A percentile compares a stretch with the other conserved stretches of the same genome.
These are phyloP conservation scores for Nannizziopsis arthrosporioides DNA, from an alignment of 2,329 filamentous ascomycete genomes.

Conservation along the genomic window DNA sequence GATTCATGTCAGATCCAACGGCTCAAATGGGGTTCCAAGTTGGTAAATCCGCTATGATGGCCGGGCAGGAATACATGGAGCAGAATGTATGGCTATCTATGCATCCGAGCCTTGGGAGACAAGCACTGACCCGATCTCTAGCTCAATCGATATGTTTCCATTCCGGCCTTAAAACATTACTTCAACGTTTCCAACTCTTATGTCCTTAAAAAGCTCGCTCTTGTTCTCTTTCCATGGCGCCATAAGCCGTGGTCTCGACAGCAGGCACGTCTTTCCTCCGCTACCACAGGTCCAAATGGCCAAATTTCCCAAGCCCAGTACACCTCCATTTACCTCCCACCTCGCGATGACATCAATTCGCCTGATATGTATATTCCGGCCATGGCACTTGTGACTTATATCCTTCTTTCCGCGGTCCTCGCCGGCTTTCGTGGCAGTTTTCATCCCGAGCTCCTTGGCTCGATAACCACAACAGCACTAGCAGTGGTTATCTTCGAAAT, in stretches of 20 bases:
- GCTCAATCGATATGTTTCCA: conserved; percentile 77
- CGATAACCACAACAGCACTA: conserved; percentile 73
- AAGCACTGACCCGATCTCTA: conserved; percentile 23
- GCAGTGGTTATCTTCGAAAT: conserved; percentile 81
- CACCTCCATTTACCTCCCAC: conserved; percentile 61
- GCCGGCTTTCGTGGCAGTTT: conserved; percentile 85
- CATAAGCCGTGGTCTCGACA: conserved; percentile 96
- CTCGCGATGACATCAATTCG: conserved; percentile 89
- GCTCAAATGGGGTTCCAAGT: conserved; percentile 92
- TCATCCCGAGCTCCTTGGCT: conserved; percentile 83
- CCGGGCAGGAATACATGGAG: conserved; percentile 88
- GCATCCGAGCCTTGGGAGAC: background rate
- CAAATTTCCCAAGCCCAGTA: conserved; percentile 49
- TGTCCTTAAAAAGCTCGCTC: conserved; percentile 80
- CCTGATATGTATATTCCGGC: conserved; percentile 99
- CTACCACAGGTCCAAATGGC: conserved; percentile 40
- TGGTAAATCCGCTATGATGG: conserved; percentile 79
- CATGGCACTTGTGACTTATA: conserved; percentile 97
- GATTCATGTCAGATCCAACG: conserved; percentile 91
- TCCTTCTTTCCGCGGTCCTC: conserved; percentile 80
- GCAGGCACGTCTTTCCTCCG: conserved; percentile 46
- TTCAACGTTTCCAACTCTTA: conserved; percentile 99
- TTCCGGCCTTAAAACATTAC: conserved; percentile 91
- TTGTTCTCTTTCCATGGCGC: conserved; percentile 94
- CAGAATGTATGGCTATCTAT: conserved; percentile 58